These are phyloP conservation scores for Psilocybe mexicana DNA, from an alignment of 1,284 basidiomycete species.

Conservation along the genomic window DNA sequence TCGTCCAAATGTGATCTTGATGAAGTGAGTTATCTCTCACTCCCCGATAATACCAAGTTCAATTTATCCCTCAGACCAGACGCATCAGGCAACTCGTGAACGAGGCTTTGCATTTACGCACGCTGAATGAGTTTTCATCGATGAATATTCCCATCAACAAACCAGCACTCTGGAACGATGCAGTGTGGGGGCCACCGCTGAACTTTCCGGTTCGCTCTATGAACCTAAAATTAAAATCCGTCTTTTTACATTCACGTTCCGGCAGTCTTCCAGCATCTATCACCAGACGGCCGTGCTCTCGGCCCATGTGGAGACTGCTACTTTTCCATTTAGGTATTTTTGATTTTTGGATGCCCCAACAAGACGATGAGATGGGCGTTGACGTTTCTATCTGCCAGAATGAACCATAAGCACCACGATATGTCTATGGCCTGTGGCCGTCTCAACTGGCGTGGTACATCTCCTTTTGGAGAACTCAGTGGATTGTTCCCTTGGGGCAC, in stretches of 20 bases:
- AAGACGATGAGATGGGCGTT: neutral
- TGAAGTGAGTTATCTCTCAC: conserved; percentile 39
- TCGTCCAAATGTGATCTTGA: conserved; percentile 37
- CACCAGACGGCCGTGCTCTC: conserved; percentile 66
- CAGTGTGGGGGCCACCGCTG: conserved; percentile 40
- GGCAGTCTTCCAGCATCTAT: conserved; percentile 46
- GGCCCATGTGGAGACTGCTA: conserved; percentile 64
- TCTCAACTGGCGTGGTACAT: conserved; percentile 55
- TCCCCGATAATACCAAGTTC: conserved; percentile 10
- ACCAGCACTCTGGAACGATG: conserved; percentile 47
- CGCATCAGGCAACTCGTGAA: conserved; percentile 47
- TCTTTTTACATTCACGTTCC: conserved; percentile 5
- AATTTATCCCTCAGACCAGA: conserved; percentile 20
- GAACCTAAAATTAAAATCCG: neutral
- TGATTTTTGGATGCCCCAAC: conserved; percentile 2
- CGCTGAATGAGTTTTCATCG: conserved; percentile 52
- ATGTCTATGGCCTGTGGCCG: conserved; percentile 48
- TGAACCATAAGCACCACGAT: conserved; percentile 41
- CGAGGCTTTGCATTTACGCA: conserved; percentile 60
- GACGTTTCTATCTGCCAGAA: conserved; percentile 25
- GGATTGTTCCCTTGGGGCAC: conserved; percentile 51
- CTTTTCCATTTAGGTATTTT: conserved; percentile 61
- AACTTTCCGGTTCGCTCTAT: conserved; percentile 39
- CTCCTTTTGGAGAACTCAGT: conserved; percentile 57
- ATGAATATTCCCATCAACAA: conserved; percentile 57